Percentiles rank a stretch among this genome's conserved stretches.
These are phyloP conservation scores for Pezicula neosporulosa DNA, from an alignment of 2,329 filamentous ascomycete species.

Conservation along the genomic window DNA sequence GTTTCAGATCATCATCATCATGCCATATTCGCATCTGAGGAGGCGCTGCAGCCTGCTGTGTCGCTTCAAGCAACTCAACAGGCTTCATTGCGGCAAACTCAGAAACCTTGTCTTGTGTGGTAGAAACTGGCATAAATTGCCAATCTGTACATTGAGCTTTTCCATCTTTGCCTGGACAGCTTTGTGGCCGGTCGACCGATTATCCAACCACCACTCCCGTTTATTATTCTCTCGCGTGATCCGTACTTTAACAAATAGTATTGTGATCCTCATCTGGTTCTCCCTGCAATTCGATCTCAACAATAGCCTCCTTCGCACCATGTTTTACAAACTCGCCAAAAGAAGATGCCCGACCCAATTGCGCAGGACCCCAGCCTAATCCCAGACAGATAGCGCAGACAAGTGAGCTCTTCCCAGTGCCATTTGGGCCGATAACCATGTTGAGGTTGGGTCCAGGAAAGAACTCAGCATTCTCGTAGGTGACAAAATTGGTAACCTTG, in stretches of 20 bases:
- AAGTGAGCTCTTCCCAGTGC: slow-evolving; percentile 94
- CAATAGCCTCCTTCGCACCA: slow-evolving; percentile 69
- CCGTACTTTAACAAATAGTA: slow-evolving; percentile 64
- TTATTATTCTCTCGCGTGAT: slow-evolving; percentile 83
- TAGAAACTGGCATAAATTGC: slow-evolving; percentile 96
- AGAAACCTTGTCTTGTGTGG: slow-evolving; percentile 96
- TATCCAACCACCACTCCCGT: slow-evolving; percentile 75
- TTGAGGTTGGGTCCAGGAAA: slow-evolving; percentile 88
- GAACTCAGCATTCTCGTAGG: slow-evolving; percentile 90
- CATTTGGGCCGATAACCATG: slow-evolving; percentile 99
- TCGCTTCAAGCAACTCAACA: slow-evolving; percentile 78
- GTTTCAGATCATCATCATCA: slow-evolving; percentile 64
- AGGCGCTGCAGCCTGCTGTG: slow-evolving; percentile 82
- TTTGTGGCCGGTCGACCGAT: slow-evolving; percentile 57
- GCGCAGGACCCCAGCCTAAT: slow-evolving; percentile 76
- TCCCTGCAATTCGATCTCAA: slow-evolving; percentile 86
- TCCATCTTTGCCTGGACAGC: slow-evolving; percentile 64
- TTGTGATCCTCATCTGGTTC: slow-evolving; percentile 59
- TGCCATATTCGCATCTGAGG: slow-evolving; percentile 79
- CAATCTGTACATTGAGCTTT: slow-evolving; percentile 84
- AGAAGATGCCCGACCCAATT: slow-evolving; percentile 81
- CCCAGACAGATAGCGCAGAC: slow-evolving; percentile 96
- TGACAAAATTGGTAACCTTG: slow-evolving; percentile 85
- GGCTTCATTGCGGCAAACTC: slow-evolving; percentile 86
- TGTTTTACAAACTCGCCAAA: slow-evolving; percentile 93